Conservation (phyloP, 352 stramenopile genomes). For the Globisporangium iwayamae region DNA sequence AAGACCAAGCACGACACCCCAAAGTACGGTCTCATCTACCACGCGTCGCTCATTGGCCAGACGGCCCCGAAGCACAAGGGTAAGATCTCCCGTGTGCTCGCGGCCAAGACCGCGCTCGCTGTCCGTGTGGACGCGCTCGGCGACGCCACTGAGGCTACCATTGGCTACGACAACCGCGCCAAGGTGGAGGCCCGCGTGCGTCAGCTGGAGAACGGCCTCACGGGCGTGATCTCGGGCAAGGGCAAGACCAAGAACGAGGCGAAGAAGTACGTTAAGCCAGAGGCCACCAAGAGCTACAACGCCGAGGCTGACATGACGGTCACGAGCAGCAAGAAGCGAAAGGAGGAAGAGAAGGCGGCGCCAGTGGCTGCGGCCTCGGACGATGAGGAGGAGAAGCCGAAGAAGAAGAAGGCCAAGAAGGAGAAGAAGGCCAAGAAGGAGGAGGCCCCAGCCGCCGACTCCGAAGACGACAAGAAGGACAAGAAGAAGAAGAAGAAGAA, state of each 20-base stretch:
- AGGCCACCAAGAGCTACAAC: slow-evolving; percentile 90
- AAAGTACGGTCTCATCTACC: slow-evolving; percentile 99
- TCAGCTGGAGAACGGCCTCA: slow-evolving; percentile 95
- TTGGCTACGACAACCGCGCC: slow-evolving; percentile 95
- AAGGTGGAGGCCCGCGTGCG: slow-evolving; percentile 98
- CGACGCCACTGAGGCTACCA: slow-evolving; percentile 93
- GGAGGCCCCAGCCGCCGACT: slow-evolving; percentile 28
- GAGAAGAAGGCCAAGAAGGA: slow-evolving; percentile 57
- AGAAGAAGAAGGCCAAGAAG: slow-evolving; percentile 56
- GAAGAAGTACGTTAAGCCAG: slow-evolving; percentile 90
- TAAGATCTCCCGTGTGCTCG: slow-evolving; percentile 98
- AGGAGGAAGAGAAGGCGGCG: slow-evolving; percentile 58
- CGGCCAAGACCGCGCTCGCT: slow-evolving; percentile 97
- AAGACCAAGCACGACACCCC: slow-evolving; percentile 99
- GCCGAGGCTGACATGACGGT: slow-evolving; percentile 94
- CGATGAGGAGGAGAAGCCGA: slow-evolving; percentile 66
- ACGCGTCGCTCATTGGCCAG: slow-evolving; percentile 99
- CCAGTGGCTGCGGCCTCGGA: slow-evolving; percentile 36
- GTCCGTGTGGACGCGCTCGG: slow-evolving; percentile 99
- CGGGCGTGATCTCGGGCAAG: slow-evolving; percentile 79
- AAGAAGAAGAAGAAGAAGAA: slow-evolving; percentile 45
- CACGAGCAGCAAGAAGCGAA: slow-evolving; percentile 84
- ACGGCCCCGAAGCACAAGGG: slow-evolving; percentile 99
- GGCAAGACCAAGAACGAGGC: slow-evolving; percentile 88
- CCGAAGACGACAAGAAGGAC: slow-evolving; percentile 39